Percentiles rank a stretch among this genome's conserved stretches.
Conservation (phyloP, 2,329 filamentous ascomycete genomes). For the Trichocomaceae sp. region DNA sequence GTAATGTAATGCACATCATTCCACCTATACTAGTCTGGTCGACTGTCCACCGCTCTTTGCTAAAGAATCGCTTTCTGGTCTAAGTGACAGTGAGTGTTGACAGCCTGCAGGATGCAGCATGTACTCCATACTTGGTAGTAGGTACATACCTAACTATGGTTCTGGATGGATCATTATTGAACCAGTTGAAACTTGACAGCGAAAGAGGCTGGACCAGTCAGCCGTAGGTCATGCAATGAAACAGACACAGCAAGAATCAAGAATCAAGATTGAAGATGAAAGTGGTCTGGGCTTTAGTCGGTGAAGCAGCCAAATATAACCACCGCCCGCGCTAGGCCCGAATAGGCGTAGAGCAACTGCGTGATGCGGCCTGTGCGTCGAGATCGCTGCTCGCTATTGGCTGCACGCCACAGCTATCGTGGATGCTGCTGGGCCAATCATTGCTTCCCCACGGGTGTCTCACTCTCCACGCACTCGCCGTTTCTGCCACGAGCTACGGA, state of each 20-base stretch:
- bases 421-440: background rate
- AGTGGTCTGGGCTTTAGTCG: background rate
- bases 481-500: constrained; percentile 5
- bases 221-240: too few relatives aligned
- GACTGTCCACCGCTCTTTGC: background rate
- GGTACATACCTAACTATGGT: too few relatives aligned
- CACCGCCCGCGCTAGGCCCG: background rate
- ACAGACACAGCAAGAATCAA: too few relatives aligned
- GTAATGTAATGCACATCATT: background rate
- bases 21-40: too few relatives aligned
- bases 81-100: too few relatives aligned
- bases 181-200: too few relatives aligned
- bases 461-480: background rate
- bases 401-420: background rate
- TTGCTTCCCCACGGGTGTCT: background rate
- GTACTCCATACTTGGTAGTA: background rate
- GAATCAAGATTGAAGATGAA: too few relatives aligned
- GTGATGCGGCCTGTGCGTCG: constrained; percentile 1
- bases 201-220: too few relatives aligned
- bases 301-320: background rate
- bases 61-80: background rate
- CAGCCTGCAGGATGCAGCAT: background rate
- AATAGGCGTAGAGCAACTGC: background rate
- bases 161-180: too few relatives aligned
- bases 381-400: background rate